A percentile compares a stretch with the other conserved stretches of the same genome.
Conservation (phyloP, 2,329 filamentous ascomycete genomes). For the Sclerotiophoma versabilis region DNA sequence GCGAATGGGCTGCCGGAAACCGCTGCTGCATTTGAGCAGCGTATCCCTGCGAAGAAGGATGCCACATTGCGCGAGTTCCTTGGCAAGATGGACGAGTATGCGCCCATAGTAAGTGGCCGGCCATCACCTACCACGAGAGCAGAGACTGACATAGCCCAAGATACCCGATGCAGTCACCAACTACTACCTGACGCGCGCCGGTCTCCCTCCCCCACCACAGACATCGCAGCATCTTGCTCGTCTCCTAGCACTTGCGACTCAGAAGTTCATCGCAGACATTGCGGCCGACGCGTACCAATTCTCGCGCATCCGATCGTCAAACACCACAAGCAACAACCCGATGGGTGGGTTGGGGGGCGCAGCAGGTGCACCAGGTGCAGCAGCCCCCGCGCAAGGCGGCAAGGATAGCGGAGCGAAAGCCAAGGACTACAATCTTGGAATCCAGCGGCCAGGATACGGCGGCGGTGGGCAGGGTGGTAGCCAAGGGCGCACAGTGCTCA, state of each 20-base stretch:
- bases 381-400: slow-evolving; percentile 60
- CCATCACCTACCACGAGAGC: background rate
- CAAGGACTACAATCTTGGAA: slow-evolving; percentile 57
- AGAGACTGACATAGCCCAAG: slow-evolving; percentile 55
- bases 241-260: slow-evolving; percentile 93
- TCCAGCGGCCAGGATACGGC: slow-evolving; percentile 62
- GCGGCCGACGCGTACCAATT: slow-evolving; percentile 98
- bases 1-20: slow-evolving; percentile 52
- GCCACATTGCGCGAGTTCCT: slow-evolving; percentile 91
- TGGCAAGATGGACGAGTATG: slow-evolving; percentile 96
- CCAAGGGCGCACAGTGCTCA: slow-evolving; percentile 91
- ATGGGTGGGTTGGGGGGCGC: slow-evolving; percentile 78
- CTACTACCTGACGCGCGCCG: slow-evolving; percentile 96
- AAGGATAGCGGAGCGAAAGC: slow-evolving; percentile 52
- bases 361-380: slow-evolving; percentile 70
- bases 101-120: slow-evolving; percentile 78
- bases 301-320: slow-evolving; percentile 91
- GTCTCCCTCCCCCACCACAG: slow-evolving; percentile 88
- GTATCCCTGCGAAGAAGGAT: slow-evolving; percentile 84
- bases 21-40: slow-evolving; percentile 63
- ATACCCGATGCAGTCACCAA: slow-evolving; percentile 97
- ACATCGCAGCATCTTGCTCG: slow-evolving; percentile 90
- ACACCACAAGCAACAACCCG: slow-evolving; percentile 87
- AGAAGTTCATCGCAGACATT: slow-evolving; percentile 98
- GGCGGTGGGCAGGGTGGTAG: slow-evolving; percentile 88